Conservation (phyloP, 352 stramenopile genomes). For the Pythium pyrilobum region DNA sequence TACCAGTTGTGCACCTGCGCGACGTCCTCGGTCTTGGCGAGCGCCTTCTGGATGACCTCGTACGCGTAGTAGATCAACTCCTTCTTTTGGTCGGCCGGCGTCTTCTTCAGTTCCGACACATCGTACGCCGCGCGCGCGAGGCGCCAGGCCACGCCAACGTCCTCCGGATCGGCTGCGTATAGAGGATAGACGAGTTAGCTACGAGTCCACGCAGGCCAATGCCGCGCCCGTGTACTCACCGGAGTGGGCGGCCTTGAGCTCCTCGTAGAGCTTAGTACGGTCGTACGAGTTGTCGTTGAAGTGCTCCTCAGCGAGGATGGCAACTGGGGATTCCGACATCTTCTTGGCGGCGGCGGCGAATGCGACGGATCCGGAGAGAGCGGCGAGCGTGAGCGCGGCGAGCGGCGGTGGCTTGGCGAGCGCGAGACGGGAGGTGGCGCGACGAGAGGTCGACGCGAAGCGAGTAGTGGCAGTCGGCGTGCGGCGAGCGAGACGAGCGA, state of each 20-base stretch:
- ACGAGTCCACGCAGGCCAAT: too few relatives aligned
- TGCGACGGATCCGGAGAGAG: conserved; percentile 14
- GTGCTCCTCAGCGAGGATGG: conserved; percentile 69
- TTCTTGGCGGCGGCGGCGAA: conserved; percentile 12
- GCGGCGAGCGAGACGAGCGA: conserved; percentile 8
- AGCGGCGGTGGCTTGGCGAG: neutral
- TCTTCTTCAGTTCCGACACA: conserved; percentile 26
- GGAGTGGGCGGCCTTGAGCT: conserved; percentile 36
- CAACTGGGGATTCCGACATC: conserved; percentile 58
- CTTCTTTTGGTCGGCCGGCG: conserved; percentile 28
- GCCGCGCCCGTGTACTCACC: neutral
- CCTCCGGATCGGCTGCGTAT: conserved; percentile 17
- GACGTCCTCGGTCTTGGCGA: conserved; percentile 16
- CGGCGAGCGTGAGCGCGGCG: neutral
- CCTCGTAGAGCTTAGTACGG: conserved; percentile 56
- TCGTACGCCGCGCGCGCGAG: conserved; percentile 33
- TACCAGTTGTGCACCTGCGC: conserved; percentile 80
- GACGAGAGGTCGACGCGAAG: conserved; percentile 6
- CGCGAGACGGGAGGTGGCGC: neutral
- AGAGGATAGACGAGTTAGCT: neutral
- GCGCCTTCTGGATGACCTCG: conserved; percentile 43
- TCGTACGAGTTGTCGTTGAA: conserved; percentile 76
- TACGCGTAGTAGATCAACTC: conserved; percentile 45
- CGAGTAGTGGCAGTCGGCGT: neutral
- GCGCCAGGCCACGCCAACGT: conserved; percentile 30